phyloP scores from a whole-genome alignment of 78 protist genomes.

The Cavenderia fasciculata region DNA sequence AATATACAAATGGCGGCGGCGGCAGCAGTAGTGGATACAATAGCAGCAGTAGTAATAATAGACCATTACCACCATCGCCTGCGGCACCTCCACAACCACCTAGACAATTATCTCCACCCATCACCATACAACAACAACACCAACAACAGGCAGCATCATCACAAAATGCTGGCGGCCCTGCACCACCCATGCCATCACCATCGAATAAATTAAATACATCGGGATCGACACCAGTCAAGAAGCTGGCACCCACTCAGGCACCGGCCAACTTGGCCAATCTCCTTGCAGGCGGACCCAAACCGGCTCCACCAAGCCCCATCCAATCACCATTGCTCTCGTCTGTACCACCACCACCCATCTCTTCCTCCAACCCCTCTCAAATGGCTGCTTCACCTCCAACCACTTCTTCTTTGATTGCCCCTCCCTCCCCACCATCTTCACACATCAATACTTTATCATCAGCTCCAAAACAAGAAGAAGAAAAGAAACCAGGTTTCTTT shows the following conservation, averaged over 20 bases:
- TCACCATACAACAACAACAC: constrained; percentile 1
- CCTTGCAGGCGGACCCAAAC: background rate
- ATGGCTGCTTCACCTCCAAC: constrained; percentile 24
- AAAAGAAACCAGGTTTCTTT: constrained; percentile 44
- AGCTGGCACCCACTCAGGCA: constrained; percentile 41
- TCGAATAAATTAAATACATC: background rate
- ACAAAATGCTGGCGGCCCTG: background rate
- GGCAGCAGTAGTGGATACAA: constrained; percentile 5
- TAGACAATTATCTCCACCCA: background rate
- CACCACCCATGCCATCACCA: constrained; percentile 67
- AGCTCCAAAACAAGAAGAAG: constrained; percentile 28
- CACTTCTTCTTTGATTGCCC: background rate
- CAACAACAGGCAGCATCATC: background rate
- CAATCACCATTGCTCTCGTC: background rate
- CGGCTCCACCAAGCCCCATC: background rate
- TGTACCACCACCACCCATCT: background rate
- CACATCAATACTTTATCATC: background rate
- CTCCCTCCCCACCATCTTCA: constrained; percentile 61
- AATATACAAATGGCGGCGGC: background rate
- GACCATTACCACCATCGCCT: background rate
- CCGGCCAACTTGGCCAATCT: constrained; percentile 42
- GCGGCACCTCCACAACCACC: constrained; percentile 1
- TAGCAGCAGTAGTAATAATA: background rate
- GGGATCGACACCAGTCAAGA: constrained; percentile 8
- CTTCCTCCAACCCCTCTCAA: too few relatives aligned